Conservation (phyloP, 768 basidiomycete species). For the Rubroboletus pulcherrimus region DNA sequence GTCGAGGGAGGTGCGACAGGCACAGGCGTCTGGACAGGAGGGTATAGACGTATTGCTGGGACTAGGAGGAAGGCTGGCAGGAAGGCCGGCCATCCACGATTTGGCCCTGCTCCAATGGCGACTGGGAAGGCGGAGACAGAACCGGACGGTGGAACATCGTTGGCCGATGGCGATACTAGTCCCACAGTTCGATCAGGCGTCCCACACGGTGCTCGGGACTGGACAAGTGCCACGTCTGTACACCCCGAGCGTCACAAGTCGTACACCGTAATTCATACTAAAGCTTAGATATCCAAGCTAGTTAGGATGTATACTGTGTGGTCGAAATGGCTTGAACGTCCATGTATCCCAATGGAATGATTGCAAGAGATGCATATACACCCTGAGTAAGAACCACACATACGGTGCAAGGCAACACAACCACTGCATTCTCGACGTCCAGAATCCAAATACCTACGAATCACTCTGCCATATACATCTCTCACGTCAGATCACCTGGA, state of each 20-base stretch:
- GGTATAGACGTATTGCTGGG: too few relatives aligned
- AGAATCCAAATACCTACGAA: too few relatives aligned
- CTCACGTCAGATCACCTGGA: not conserved
- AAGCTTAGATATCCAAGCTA: too few relatives aligned
- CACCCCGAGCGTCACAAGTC: too few relatives aligned
- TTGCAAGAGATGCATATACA: conserved; percentile 49
- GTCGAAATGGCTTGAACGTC: conserved; percentile 53
- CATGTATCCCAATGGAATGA: conserved; percentile 51
- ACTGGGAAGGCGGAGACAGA: conserved; percentile 3
- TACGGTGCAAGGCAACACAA: too few relatives aligned
- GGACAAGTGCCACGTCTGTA: too few relatives aligned
- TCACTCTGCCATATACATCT: too few relatives aligned
- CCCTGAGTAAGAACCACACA: conserved; percentile 62
- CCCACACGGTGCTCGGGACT: conserved; percentile 13
- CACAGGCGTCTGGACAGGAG: not conserved
- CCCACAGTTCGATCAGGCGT: conserved; percentile 14
- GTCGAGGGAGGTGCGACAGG: not conserved
- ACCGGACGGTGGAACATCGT: not conserved
- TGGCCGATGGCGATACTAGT: conserved; percentile 5
- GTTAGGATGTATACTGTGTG: conserved; percentile 31
- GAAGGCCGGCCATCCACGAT: not conserved
- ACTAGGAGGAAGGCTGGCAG: too few relatives aligned
- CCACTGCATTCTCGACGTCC: too few relatives aligned
- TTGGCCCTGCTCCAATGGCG: conserved; percentile 2
- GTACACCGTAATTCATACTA: too few relatives aligned